These are phyloP conservation scores for Fusarium proliferatum DNA, from an alignment of 2,329 filamentous ascomycete genomes.

Conservation along the genomic window DNA sequence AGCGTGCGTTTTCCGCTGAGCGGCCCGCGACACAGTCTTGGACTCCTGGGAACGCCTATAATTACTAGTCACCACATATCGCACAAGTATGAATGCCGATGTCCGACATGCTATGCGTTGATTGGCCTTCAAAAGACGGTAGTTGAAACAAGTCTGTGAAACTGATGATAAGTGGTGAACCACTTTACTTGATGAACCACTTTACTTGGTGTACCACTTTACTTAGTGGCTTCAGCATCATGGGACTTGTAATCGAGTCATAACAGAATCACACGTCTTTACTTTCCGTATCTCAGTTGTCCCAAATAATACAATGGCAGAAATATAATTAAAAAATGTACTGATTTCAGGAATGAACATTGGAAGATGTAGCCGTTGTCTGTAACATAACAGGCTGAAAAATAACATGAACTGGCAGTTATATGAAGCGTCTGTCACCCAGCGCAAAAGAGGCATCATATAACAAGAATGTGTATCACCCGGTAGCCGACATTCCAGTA, in stretches of 20 bases:
- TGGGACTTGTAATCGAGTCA: not conserved
- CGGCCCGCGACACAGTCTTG: not conserved
- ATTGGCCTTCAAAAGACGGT: not conserved
- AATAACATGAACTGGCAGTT: not conserved
- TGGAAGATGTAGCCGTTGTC: too few relatives aligned
- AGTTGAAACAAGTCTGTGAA: not conserved
- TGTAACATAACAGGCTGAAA: not conserved
- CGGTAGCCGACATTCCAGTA: not conserved
- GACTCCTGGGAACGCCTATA: not conserved
- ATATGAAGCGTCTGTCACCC: fast-evolving
- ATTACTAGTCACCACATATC: not conserved
- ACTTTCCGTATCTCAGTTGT: not conserved
- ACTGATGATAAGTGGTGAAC: not conserved
- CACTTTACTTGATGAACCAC: too few relatives aligned
- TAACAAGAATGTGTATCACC: not conserved
- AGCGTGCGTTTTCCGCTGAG: not conserved
- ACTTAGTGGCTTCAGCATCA: not conserved
- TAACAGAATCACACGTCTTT: not conserved
- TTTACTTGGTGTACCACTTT: too few relatives aligned
- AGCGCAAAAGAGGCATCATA: too few relatives aligned
- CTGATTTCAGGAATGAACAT: too few relatives aligned
- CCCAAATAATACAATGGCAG: fast-evolving
- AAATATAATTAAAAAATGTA: fast-evolving
- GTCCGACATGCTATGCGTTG: not conserved
- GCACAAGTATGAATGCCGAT: not conserved